These are phyloP conservation scores for Kwoniella dendrophila DNA, from an alignment of 768 basidiomycete genomes.

Conservation along the genomic window DNA sequence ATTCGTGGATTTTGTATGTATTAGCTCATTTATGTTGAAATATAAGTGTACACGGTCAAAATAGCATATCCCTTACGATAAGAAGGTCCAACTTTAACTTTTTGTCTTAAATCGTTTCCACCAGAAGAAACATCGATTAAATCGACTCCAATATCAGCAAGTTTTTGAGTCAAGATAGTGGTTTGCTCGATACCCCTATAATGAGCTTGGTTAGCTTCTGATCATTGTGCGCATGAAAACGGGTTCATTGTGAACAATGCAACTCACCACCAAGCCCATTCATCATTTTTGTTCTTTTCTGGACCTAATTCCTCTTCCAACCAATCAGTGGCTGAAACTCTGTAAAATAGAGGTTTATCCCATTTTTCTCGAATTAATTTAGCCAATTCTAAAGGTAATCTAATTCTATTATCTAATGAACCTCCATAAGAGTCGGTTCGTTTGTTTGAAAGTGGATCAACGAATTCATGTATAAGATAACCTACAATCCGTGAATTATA, in stretches of 20 bases:
- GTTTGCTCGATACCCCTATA: conserved; percentile 75
- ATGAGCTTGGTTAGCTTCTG: conserved; percentile 59
- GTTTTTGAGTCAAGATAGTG: conserved; percentile 62
- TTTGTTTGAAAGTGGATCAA: conserved; percentile 73
- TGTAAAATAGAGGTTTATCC: conserved; percentile 73
- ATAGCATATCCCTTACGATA: conserved; percentile 32
- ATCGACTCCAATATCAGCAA: conserved; percentile 69
- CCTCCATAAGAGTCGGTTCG: conserved; percentile 76
- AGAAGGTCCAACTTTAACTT: conserved; percentile 59
- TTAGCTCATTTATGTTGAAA: background rate
- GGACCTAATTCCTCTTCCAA: conserved; percentile 63
- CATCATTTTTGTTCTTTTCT: conserved; percentile 54
- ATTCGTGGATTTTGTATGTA: too few species aligned
- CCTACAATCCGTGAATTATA: conserved; percentile 13
- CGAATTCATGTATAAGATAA: conserved; percentile 59
- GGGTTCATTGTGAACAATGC: background rate
- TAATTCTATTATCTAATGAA: conserved; percentile 70
- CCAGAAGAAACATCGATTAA: conserved; percentile 74
- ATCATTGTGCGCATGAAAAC: conserved; percentile 51
- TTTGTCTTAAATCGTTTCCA: conserved; percentile 67
- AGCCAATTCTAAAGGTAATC: conserved; percentile 67
- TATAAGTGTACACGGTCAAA: background rate
- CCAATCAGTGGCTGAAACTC: conserved; percentile 72
- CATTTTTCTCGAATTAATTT: conserved; percentile 63
- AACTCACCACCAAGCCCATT: conserved; percentile 46